phyloP scores from a whole-genome alignment of 805 yeast genomes.

The Vanderwaltozyma verrucispora region DNA sequence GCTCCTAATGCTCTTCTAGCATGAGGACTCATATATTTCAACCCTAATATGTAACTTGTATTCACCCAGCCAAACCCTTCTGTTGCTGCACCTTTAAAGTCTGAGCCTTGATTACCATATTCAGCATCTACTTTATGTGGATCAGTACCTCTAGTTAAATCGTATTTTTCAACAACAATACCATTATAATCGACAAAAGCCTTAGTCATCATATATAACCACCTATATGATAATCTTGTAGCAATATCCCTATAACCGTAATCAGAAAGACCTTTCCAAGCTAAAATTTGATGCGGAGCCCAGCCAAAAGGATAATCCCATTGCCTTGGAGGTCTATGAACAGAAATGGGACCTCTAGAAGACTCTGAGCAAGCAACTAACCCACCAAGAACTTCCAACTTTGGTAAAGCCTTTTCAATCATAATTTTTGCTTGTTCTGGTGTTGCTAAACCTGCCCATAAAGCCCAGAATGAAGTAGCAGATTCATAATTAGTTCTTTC shows the following conservation, averaged over 20 bases:
- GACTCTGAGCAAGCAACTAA: conserved; percentile 70
- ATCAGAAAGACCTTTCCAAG: conserved; percentile 75
- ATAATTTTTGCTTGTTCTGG: conserved; percentile 57
- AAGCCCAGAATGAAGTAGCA: conserved; percentile 86
- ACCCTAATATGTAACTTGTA: conserved; percentile 69
- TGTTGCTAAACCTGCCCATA: conserved; percentile 72
- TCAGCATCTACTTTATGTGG: conserved; percentile 93
- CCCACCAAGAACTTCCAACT: conserved; percentile 84
- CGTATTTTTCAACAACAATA: conserved; percentile 93
- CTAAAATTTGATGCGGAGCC: conserved; percentile 96
- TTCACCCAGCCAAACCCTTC: conserved; percentile 99
- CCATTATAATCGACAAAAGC: conserved; percentile 91
- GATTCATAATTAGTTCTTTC: conserved; percentile 61
- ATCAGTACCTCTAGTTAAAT: conserved; percentile 73
- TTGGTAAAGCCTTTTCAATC: conserved; percentile 46
- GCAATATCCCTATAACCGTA: conserved; percentile 62
- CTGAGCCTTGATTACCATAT: conserved; percentile 94
- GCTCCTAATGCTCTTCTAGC: conserved; percentile 74
- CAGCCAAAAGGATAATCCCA: conserved; percentile 99
- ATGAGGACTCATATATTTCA: conserved; percentile 51
- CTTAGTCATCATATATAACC: conserved; percentile 84
- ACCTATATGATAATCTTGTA: conserved; percentile 65
- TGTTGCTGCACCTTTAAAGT: conserved; percentile 82
- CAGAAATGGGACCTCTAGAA: conserved; percentile 61
- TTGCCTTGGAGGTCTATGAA: conserved; percentile 77